These are phyloP conservation scores for Rhodomyrtus psidioides DNA, from an alignment of 441 rosid species.

Conservation along the genomic window DNA sequence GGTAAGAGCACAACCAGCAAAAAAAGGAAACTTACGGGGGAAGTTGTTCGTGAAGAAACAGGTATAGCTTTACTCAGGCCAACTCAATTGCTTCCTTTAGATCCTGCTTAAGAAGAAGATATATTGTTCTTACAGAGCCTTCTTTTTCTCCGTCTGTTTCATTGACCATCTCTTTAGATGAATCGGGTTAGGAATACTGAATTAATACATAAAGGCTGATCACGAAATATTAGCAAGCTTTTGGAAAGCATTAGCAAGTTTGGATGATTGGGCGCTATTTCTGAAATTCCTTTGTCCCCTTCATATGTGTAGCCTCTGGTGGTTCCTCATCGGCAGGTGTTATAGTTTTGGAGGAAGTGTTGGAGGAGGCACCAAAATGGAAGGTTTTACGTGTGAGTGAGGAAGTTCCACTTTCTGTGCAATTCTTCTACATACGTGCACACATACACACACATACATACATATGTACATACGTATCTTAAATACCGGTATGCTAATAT, in stretches of 20 bases:
- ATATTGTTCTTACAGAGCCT: neutral
- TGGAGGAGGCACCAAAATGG: constrained; percentile 98
- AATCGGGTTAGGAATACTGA: neutral
- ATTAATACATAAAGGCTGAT: neutral
- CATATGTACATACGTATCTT: neutral
- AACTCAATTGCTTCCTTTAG: neutral
- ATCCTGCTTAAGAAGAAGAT: neutral
- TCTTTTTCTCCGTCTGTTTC: neutral
- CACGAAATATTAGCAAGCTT: neutral
- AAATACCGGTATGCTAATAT: neutral
- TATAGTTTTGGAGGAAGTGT: constrained; percentile 55
- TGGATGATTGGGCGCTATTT: neutral
- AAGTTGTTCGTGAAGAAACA: constrained; percentile 17
- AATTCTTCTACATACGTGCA: neutral
- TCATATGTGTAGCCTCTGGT: constrained; percentile 23
- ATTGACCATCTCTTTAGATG: neutral
- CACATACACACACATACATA: neutral
- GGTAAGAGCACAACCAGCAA: constrained; percentile 32
- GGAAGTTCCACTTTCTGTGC: constrained; percentile 45
- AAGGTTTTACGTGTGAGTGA: constrained; percentile 97
- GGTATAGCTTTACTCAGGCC: constrained; percentile 20
- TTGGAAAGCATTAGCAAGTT: neutral
- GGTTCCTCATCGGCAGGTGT: constrained; percentile 37
- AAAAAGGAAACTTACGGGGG: constrained; percentile 50
- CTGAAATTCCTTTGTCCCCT: constrained; percentile 6